These are phyloP conservation scores for Globomyces sp. DNA, from an alignment of 371 early-diverging fungal genomes.

Conservation along the genomic window DNA sequence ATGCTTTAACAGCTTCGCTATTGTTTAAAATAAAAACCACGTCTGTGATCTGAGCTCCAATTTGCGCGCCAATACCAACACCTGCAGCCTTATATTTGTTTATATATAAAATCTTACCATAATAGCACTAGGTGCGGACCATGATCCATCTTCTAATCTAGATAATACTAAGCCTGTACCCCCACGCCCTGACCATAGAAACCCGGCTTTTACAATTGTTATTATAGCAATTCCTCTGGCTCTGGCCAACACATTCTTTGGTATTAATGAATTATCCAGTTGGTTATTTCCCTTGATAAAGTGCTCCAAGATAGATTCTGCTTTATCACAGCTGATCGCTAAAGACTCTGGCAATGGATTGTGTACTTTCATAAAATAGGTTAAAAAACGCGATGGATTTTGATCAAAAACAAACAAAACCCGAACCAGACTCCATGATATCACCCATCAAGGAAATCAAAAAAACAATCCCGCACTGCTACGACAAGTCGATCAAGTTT, in stretches of 20 bases:
- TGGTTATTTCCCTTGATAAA: conserved; percentile 45
- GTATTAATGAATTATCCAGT: conserved; percentile 39
- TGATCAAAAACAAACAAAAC: too few species aligned
- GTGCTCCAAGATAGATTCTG: conserved; percentile 42
- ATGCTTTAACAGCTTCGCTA: conserved; percentile 81
- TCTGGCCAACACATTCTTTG: conserved; percentile 39
- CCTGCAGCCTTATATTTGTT: conserved; percentile 22
- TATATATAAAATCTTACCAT: background rate
- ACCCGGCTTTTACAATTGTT: conserved; percentile 66
- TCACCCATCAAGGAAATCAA: too few species aligned
- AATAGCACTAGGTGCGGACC: conserved; percentile 45
- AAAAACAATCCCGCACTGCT: too few species aligned
- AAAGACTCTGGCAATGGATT: conserved; percentile 23
- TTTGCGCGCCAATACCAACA: conserved; percentile 68
- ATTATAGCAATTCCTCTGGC: conserved; percentile 42
- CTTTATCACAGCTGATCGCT: conserved; percentile 19
- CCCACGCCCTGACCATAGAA: conserved; percentile 84
- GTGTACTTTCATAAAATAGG: conserved; percentile 17
- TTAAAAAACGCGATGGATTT: too few species aligned
- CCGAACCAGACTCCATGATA: too few species aligned
- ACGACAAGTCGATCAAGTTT: too few species aligned
- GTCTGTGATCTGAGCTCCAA: conserved; percentile 91
- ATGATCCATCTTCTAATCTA: conserved; percentile 49
- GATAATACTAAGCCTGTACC: conserved; percentile 95
- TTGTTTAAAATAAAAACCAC: conserved; percentile 89